Conservation (phyloP, 2,329 filamentous ascomycete genomes). For the Exophiala xenobiotica region DNA sequence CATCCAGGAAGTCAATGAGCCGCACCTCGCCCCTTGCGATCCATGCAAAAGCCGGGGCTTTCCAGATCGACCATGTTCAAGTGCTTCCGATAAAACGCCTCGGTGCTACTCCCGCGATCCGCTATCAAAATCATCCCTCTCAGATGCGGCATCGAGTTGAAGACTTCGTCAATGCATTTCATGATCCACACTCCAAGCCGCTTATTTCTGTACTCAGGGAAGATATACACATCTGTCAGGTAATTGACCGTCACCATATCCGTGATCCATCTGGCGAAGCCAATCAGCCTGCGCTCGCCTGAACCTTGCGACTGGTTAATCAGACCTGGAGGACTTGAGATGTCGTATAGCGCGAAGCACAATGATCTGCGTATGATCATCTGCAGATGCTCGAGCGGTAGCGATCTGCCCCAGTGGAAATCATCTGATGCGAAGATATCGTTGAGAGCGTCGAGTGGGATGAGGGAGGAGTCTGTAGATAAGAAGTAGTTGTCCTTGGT, state of each 20-base stretch:
- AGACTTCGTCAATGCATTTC: constrained; percentile 57
- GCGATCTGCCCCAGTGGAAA: constrained; percentile 60
- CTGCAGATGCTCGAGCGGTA: constrained; percentile 51
- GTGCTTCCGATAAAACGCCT: constrained; percentile 31
- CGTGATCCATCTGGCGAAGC: constrained; percentile 63
- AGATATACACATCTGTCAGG: constrained; percentile 67
- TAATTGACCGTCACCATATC: constrained; percentile 69
- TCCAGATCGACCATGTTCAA: constrained; percentile 29
- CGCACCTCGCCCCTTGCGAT: constrained; percentile 14
- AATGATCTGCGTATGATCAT: constrained; percentile 59
- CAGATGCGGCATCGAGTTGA: constrained; percentile 58
- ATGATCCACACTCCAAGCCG: constrained; percentile 68
- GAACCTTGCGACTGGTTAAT: background rate
- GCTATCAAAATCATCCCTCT: constrained; percentile 58
- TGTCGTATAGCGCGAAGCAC: constrained; percentile 58
- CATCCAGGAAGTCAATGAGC: background rate
- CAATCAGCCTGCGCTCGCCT: constrained; percentile 39
- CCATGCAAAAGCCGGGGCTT: constrained; percentile 10
- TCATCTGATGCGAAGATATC: constrained; percentile 57
- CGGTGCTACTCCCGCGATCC: constrained; percentile 19
- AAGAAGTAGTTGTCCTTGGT: constrained; percentile 51
- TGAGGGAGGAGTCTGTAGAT: constrained; percentile 59
- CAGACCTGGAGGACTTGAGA: background rate
- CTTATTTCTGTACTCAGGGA: constrained; percentile 57
- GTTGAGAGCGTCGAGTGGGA: constrained; percentile 57